Base-by-base conservation (phyloP, 371 early-diverging fungal genomes). In the Pancytospora epiphaga region DNA sequence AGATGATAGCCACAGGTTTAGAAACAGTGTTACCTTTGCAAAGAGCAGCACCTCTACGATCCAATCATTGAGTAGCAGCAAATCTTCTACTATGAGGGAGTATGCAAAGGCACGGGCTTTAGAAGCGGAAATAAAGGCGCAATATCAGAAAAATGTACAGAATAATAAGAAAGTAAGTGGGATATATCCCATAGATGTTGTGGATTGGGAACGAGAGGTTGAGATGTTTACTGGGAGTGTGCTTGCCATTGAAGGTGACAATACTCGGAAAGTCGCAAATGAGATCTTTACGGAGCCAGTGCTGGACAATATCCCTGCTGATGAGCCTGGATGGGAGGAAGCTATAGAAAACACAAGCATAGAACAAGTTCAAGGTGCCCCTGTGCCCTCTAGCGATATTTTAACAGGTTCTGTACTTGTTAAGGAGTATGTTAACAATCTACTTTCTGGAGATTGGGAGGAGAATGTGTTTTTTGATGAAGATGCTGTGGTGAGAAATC, bases 381-480 rank as follows among this genome's bases (percentile, higher is more conserved):
- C 47, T 22, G 15, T 15, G 15, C 6, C 9, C 29, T 6, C 27
- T 12, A 19, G 9, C 30, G 56, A 54, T 34, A 12, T 18, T 12
- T 9, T 34, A 34, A 9, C 9, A 12, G 34, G 29, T 18, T 25
- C 40, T 6, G 37, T 60, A 12, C 37, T 56, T 0, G 56, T 50
- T 1, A 62, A 33, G 25, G 77, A 80, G 37, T 73, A 79, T 27
- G 74, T 82, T 15, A 73, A 80, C 34, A 56, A 70, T 18, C 66
- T 77, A 51, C 71, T 77, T 30, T 76, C 80, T 12, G 62, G 65
- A 29, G 68, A 75, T 40, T 83, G 83, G 83, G 81, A 81, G 51
- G 66, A 73, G 38, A 33, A 77, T 38, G 73, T 83, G 18, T 49
- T 80, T 62, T 78, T 70, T 54, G 81, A 83, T 70, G n/a, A 38